These are phyloP conservation scores for Nephromyces sp. DNA, from an alignment of 169 alveolate genomes.

Conservation along the genomic window DNA sequence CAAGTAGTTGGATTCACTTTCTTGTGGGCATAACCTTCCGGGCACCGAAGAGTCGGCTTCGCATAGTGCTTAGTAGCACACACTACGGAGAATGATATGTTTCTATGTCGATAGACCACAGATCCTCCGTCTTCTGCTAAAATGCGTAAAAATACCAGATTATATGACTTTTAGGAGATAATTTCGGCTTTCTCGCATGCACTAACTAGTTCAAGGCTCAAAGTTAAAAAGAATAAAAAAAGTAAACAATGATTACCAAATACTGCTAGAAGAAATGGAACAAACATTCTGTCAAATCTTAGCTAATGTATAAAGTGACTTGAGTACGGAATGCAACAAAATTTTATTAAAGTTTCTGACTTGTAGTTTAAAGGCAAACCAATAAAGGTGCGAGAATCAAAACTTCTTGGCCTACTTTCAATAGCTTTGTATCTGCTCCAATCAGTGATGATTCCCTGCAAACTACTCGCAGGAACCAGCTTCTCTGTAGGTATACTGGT, in stretches of 20 bases:
- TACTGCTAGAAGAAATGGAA: background rate
- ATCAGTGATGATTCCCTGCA: background rate
- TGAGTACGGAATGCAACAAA: background rate
- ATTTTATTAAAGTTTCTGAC: background rate
- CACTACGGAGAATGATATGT: background rate
- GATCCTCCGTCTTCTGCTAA: background rate
- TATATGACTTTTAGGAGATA: too few relatives aligned
- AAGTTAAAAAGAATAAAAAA: background rate
- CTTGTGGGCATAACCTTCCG: background rate
- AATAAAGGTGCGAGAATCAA: too few relatives aligned
- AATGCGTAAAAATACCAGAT: too few relatives aligned
- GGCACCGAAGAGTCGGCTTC: background rate
- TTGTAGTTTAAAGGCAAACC: background rate
- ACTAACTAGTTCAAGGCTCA: background rate
- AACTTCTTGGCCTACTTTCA: background rate
- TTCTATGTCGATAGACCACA: background rate
- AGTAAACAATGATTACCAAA: background rate
- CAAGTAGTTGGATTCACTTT: background rate
- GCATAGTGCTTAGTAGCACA: background rate
- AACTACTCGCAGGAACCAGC: background rate
- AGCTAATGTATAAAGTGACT: background rate
- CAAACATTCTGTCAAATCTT: background rate
- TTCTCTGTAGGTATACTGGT: too few relatives aligned
- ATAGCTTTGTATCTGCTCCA: background rate
- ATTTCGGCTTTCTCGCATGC: background rate